Base-by-base conservation (phyloP, 2,329 filamentous ascomycete species). In the Pseudocercospora macadamiae region DNA sequence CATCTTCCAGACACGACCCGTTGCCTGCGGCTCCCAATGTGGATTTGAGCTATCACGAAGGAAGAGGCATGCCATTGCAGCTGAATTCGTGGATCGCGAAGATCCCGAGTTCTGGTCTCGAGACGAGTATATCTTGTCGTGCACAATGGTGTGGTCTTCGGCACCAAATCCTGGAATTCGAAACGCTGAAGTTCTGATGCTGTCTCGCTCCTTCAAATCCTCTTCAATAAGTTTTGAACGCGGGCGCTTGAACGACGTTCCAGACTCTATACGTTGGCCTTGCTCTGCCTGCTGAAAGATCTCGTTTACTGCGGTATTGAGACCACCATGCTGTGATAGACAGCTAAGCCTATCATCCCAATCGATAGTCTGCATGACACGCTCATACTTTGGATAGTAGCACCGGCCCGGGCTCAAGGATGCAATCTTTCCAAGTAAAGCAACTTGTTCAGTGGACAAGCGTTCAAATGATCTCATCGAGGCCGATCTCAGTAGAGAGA, bases 311-410 rank as follows among this genome's bases (percentile, higher is more conserved):
- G 32, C 23, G 0, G 21, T 21, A 2, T 64, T 59, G 36, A 77
- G 72, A 3, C 58, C 45, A 16, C 78, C 75, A 56, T 80, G 71
- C 57, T 82, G 79, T 2, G 79, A 75, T 0, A 73, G 62, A 4
- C 65, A 64, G 1, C 77, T 72, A 0, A 83, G 63, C 0, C 69
- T 5, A 0, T 59, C 2, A 51, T 80, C 64, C 81, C 82, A 84
- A 0, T 14, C 12, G 0, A 80, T 71, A 2, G 54, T 63, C 61
- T 84, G 81, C 74, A 83, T 79, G 0, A 68, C 64, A 34, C 67
- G 74, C 10, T 71, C 47, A 3, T 78, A 54, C 3, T 52, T 45
- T 0, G 82, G 81, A 62, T 84, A 83, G 56, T 76, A 83, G 0
- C 58, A 34, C 25, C 78, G 67, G 0, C 12, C n/a, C 3, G 78